These are phyloP conservation scores for Fraxinus excelsior DNA, from an alignment of 257 asterid species.

Conservation along the genomic window DNA sequence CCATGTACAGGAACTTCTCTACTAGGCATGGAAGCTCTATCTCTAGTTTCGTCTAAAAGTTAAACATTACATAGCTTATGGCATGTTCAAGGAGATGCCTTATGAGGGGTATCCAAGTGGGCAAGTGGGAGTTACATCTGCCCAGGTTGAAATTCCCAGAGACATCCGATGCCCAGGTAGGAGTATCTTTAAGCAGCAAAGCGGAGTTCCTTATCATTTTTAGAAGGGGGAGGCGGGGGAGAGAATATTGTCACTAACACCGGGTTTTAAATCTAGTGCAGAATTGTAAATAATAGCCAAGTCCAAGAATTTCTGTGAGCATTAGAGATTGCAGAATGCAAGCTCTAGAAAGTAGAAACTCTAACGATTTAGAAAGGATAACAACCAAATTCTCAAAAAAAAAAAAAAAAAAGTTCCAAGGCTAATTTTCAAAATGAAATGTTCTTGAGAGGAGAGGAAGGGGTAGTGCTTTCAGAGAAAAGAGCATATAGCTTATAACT, in stretches of 20 bases:
- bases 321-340: not conserved
- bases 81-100: not conserved
- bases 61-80: not conserved
- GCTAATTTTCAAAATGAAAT: not conserved
- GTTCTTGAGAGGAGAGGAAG: not conserved
- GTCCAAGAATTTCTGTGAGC: not conserved
- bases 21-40: not conserved
- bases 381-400: not conserved
- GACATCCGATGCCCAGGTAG: no score
- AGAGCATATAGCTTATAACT: slow-evolving; percentile 55
- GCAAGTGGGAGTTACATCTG: not conserved
- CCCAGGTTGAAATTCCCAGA: not conserved
- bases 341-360: not conserved
- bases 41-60: not conserved
- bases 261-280: not conserved
- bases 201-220: not conserved
- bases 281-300: not conserved
- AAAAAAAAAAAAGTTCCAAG: no score
- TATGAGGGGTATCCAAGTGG: not conserved
- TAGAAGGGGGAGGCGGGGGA: not conserved
- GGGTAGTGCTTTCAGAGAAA: not conserved
- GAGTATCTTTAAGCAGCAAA: not conserved
- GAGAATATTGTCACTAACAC: not conserved
- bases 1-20: not conserved
- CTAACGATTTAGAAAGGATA: not conserved